phyloP scores from a whole-genome alignment of 176 grass and related monocot species.

The Ananas comosus region DNA sequence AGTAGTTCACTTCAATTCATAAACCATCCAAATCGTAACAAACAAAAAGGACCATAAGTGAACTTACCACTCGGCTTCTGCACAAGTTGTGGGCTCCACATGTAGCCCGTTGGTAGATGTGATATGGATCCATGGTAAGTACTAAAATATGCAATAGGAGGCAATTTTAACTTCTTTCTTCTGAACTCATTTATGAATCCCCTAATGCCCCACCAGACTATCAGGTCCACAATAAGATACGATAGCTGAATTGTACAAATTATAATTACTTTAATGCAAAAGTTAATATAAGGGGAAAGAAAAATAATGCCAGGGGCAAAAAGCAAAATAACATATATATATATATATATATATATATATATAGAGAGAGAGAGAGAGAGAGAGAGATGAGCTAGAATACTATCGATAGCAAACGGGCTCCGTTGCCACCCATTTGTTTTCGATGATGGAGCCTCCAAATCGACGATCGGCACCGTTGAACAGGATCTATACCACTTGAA shows the following conservation, averaged over 20 bases:
- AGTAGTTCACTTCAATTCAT: not conserved
- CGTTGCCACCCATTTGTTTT: too few species aligned
- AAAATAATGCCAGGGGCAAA: not conserved
- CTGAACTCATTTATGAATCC: constrained; percentile 96
- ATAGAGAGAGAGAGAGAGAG: too few species aligned
- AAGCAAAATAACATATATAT: not conserved
- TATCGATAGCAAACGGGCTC: too few species aligned
- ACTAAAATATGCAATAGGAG: constrained; percentile 94
- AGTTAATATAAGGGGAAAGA: not conserved
- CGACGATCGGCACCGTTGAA: too few species aligned
- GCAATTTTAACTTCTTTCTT: constrained; percentile 79
- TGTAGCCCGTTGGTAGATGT: constrained; percentile 96
- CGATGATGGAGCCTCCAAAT: too few species aligned
- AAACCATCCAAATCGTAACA: not conserved
- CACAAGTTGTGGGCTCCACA: constrained; percentile 93
- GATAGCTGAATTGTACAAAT: constrained; percentile 63
- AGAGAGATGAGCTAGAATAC: too few species aligned
- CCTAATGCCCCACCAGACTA: constrained; percentile 98
- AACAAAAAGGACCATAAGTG: constrained; percentile 4
- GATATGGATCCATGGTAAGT: constrained; percentile 99
- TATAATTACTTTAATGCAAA: constrained; percentile 26
- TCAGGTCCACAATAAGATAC: constrained; percentile 79
- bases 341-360: too few species aligned
- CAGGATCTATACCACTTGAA: too few species aligned
- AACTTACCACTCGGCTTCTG: constrained; percentile 76